phyloP scores from a whole-genome alignment of 192 early-diverging fungal species.

The Phycomyces blakesleeanus region DNA sequence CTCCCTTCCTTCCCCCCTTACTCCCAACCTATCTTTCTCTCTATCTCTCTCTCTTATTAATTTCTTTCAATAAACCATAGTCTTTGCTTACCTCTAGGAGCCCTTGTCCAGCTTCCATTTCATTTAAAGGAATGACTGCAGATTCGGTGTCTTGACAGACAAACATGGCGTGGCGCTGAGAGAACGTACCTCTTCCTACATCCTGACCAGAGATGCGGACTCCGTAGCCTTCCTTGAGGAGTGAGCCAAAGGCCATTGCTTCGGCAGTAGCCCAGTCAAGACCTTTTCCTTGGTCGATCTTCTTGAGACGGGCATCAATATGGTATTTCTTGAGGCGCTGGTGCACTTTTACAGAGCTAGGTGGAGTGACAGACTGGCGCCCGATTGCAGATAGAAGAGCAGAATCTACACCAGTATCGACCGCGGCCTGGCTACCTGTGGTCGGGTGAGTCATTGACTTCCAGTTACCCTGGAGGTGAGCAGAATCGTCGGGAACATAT shows the following conservation, averaged over 20 bases:
- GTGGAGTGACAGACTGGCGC: constrained; percentile 67
- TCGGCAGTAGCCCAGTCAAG: constrained; percentile 97
- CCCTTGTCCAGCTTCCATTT: constrained; percentile 28
- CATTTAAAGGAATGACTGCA: constrained; percentile 84
- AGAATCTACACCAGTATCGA: constrained; percentile 60
- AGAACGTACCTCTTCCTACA: constrained; percentile 96
- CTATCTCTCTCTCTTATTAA: too few relatives aligned
- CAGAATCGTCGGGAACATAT: constrained; percentile 54
- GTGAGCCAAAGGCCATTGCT: constrained; percentile 83
- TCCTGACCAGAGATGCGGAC: constrained; percentile 96
- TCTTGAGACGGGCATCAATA: constrained; percentile 74
- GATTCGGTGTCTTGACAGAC: constrained; percentile 88
- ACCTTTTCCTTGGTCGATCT: constrained; percentile 59
- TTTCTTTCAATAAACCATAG: too few relatives aligned
- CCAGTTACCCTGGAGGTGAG: constrained; percentile 79
- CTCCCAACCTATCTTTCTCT: not conserved
- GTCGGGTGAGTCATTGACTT: constrained; percentile 61
- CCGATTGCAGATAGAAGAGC: constrained; percentile 69
- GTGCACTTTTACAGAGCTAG: constrained; percentile 71
- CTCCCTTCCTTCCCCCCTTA: too few relatives aligned
- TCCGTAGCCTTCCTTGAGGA: constrained; percentile 80
- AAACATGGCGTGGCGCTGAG: constrained; percentile 95
- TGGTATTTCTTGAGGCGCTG: constrained; percentile 88
- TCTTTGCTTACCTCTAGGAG: constrained; percentile 33
- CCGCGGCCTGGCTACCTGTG: constrained; percentile 3